Evolutionary conservation across 176 grass and related monocot genomes (phyloP), one percentile per base, ranked within the genome.

Genomic region (Themeda triandra): DNA sequence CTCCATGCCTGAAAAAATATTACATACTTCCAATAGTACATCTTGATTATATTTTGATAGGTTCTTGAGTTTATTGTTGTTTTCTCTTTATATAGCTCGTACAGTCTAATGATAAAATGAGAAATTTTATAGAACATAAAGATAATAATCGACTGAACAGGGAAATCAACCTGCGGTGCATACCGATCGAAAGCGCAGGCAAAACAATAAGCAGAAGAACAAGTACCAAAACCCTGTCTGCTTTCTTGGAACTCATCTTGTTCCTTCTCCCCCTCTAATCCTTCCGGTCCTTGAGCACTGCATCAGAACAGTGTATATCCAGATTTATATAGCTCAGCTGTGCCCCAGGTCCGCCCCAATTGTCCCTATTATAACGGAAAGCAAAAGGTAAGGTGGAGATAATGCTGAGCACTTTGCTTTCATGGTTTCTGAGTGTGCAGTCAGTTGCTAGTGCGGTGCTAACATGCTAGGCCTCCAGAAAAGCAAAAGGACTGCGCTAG

Each of bases 281-380:
- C n/a, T 80, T 62, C 36, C 35, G 4, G 48, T 77, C 48, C 69
- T 71, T 45, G 66, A 35, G 76, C 68, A 56, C 71, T 82, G 75
- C 69, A 82, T 71, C 42, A 83, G 71, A 88, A 78, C 81, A 62
- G 15, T 77, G 49, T 18, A 79, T 48, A 86, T 78, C 42, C 32
- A 51, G 49, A 48, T 64, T 80, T 88, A 85, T 63, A 91, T 83
- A 93, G 82, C 21, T 28, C 37, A 51, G 46, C 18, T 19, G 66
- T 40, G 32, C 86, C 25, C 12, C 25, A 18, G 45, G 76, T 67
- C 24, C 25, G 23, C 15, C 49, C 37, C 1, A 76, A 31, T 81
- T 76, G 36, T 24, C 76, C 77, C 65, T 86, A 88, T 46, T 87
- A 91, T 89, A 85, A 79, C 74, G 56, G 79, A 86, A 91, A 65